phyloP scores from a whole-genome alignment of 169 alveolate species.

The Plasmodium relictum region DNA sequence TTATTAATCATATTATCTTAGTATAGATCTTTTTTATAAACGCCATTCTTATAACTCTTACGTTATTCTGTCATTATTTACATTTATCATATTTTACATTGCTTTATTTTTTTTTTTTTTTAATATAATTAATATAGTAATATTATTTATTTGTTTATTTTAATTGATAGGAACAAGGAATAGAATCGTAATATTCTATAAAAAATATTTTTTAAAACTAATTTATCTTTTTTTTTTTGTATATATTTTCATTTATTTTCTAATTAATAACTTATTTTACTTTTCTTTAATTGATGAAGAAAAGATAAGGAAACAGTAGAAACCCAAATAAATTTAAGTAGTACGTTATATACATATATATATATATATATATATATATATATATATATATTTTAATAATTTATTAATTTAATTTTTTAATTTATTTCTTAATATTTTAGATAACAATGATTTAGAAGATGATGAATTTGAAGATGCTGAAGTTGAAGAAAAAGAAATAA shows the following conservation, averaged over 20 bases:
- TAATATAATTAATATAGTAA: no score
- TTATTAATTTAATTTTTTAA: not conserved
- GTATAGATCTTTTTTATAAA: no score
- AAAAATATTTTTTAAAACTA: not conserved
- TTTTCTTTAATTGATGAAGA: not conserved
- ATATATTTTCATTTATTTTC: not conserved
- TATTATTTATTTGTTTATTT: no score
- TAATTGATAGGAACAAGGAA: not conserved
- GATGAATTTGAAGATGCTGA: constrained; percentile 75
- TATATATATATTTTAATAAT: not conserved
- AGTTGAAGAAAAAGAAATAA: constrained; percentile 66
- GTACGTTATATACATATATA: not conserved
- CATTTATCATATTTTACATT: no score
- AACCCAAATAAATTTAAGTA: not conserved
- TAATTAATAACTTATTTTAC: not conserved
- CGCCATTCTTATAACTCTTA: not conserved
- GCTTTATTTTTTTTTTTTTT: no score
- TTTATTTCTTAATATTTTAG: not conserved
- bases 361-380: not conserved
- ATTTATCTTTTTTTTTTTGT: not conserved
- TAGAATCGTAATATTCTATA: constrained; percentile 3
- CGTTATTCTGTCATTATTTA: not conserved
- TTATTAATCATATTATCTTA: no score
- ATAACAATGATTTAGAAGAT: constrained; percentile 43
- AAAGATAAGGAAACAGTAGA: not conserved